Evolutionary conservation across 106 monocot genomes (phyloP), one percentile per base, ranked within the genome.

Genomic region (Acorus calamus): DNA sequence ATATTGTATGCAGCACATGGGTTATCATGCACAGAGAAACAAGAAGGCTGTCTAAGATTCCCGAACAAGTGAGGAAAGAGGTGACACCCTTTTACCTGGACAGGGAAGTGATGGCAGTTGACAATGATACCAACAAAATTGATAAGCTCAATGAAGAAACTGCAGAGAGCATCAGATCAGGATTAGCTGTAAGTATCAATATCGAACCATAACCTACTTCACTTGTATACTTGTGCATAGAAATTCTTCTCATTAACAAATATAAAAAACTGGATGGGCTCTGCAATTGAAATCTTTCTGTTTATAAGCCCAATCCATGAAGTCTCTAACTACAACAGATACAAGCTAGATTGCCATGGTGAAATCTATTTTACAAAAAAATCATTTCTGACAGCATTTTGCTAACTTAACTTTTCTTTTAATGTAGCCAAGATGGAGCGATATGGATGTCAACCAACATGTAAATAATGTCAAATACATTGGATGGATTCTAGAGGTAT

Each of bases 81-180:
- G 13, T 14, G 14, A 57, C 8, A 57, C 12, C 8, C 8, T 82
- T 78, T 46, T 82, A 78, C 12, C 48, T 74, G n/a, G 68, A 74
- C 11, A 66, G 78, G 42, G 56, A 3, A 7, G 42, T 72, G 2
- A 70, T 82, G 42, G 14, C 59, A 14, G 51, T 67, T 12, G 49
- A 13, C 4, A n/a, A 46, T 9, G 61, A 51, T 44, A 49, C 58
- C 50, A 56, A 42, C 28, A 70, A 50, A 49, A 81, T 81, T 42
- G 73, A 77, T 47, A 81, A 81, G 54, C 77, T 81, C 49, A 70
- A 73, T 13, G 73, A 81, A 42, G 76, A 70, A 12, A 81, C 81
- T 0, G 77, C 81, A 57, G 60, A 63, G 8, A 64, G 62, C 59
- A 72, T 83, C 54, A 70, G 71, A 83, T 83, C 83, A 10, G 83